Base-by-base conservation (phyloP, 305 asterid species). In the Galium porrigens region DNA sequence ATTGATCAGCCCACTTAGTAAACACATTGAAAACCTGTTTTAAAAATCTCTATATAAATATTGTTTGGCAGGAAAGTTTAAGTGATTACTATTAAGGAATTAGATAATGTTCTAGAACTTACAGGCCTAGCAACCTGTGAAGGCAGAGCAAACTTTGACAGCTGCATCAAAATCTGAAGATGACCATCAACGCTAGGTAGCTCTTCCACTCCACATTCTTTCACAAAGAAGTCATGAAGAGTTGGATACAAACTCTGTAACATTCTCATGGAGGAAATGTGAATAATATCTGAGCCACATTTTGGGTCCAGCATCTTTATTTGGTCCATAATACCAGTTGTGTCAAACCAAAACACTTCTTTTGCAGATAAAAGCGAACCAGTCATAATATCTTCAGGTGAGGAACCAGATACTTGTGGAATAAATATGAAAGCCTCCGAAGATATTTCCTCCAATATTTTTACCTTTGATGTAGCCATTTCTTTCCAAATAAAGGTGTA, bases 181-280 rank as follows among this genome's bases (percentile, higher is more conserved):
- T 87, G 86, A 76, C 83, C 80, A 68, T 78, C 64, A 49, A 81
- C 68, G 65, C 95, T 80, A 70, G 95, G 97, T 37, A 71, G 73
- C 71, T 85, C 86, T 53, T 70, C 79, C 69, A 89, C 99, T 75
- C 94, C 91, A 74, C 95, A 92, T 73, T 80, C 94, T 53, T 79
- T 80, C 81, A 92, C 99, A 73, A 92, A 89, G 69, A 89, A 87
- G 70, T 83, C 88, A 61, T 79, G 95, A 73, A 92, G 95, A 64
- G 67, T 77, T 18, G 96, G 95, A 78, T 89, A 92, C 46, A 81
- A 46, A 74, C 72, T 79, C 55, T 69, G 74, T 69, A 92, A 70
- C 83, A 81, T 78, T 74, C 80, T 85, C 42, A 71, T 70, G 55
- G 54, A 70, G 65, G 81, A 68, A 62, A 71, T 68, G 68, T 70